These are phyloP conservation scores for Multifurca ochricompacta DNA, from an alignment of 768 basidiomycete species.

Conservation along the genomic window DNA sequence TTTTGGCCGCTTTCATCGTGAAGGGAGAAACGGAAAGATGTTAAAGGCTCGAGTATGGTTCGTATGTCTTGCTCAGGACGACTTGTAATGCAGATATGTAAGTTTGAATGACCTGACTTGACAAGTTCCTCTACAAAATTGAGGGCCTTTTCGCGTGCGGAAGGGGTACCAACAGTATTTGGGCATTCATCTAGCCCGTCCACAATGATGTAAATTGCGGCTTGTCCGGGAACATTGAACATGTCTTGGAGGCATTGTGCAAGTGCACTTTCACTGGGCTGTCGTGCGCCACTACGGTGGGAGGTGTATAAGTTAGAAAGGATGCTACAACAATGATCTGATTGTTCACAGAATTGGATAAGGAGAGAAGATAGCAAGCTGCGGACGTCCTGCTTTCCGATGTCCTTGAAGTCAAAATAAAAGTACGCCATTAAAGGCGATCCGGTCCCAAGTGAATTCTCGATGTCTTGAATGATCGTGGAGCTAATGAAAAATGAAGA, in stretches of 20 bases:
- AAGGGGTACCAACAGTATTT: too few species aligned
- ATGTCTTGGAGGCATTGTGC: not conserved
- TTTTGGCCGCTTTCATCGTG: not conserved
- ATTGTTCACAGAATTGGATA: not conserved
- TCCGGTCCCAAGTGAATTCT: not conserved
- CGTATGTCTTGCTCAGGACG: not conserved
- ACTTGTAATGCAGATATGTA: not conserved
- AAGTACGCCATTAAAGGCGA: not conserved
- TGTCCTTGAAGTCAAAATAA: too few species aligned
- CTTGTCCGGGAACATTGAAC: not conserved
- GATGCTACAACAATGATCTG: not conserved
- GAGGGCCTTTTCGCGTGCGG: not conserved
- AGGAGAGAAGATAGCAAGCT: not conserved
- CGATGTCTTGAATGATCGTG: not conserved
- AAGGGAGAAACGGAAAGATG: not conserved
- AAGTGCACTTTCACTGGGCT: not conserved
- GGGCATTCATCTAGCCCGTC: too few species aligned
- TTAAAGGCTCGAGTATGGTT: not conserved
- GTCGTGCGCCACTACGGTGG: not conserved
- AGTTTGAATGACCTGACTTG: not conserved
- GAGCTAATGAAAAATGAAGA: too few species aligned
- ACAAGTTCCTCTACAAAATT: not conserved
- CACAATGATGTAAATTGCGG: not conserved
- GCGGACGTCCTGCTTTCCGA: not conserved
- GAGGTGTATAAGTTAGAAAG: not conserved